Evolutionary conservation across 2,329 filamentous ascomycete species (phyloP).

Genomic region (Sclerotinia subarctica): DNA sequence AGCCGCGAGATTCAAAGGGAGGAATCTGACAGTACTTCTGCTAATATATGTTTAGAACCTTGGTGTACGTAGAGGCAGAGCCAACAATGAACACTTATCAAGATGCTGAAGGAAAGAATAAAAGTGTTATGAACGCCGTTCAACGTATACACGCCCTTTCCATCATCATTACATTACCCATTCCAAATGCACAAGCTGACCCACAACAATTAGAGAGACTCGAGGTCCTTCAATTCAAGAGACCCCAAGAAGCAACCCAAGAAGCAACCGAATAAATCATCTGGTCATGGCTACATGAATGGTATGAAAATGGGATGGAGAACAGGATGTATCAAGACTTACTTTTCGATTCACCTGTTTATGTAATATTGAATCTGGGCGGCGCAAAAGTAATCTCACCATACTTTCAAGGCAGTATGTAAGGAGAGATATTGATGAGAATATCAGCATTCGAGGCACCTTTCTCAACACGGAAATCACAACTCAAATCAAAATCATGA

Average conservation of each 20-base stretch:
- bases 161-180: neutral
- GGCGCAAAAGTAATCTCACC: neutral
- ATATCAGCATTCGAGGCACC: neutral
- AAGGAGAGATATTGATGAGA: neutral
- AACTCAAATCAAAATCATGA: neutral
- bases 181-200: conserved; percentile 2
- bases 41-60: conserved; percentile 52
- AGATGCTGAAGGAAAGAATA: conserved; percentile 66
- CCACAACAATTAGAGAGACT: conserved; percentile 20
- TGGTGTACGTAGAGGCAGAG: conserved; percentile 83
- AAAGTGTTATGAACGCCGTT: conserved; percentile 63
- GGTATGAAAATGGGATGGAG: conserved; percentile 13
- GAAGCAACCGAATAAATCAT: conserved; percentile 8
- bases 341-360: conserved; percentile 10
- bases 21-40: neutral
- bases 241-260: neutral
- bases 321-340: conserved; percentile 14
- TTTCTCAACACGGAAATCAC: neutral
- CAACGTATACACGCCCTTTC: conserved; percentile 60
- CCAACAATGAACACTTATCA: conserved; percentile 65
- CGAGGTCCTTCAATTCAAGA: conserved; percentile 22
- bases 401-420: neutral
- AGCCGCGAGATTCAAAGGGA: neutral
- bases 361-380: conserved; percentile 5
- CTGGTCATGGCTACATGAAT: neutral